Evolutionary conservation across 345 rosid genomes (phyloP).

Genomic region (Bretschneidera sinensis): DNA sequence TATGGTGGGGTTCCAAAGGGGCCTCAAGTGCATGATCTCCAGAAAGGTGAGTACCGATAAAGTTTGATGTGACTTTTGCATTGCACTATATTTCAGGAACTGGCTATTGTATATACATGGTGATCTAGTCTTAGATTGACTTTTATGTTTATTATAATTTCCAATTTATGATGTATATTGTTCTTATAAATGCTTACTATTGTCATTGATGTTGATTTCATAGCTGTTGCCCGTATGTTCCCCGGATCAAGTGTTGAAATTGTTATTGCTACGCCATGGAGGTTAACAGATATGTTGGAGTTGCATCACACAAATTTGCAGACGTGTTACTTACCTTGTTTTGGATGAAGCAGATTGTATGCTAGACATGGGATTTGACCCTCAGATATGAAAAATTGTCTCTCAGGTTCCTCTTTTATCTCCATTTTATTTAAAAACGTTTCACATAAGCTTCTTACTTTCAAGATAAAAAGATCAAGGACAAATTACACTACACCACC

Average conservation of each 20-base stretch:
- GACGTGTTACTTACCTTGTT: slow-evolving; percentile 95
- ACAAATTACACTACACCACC: no score
- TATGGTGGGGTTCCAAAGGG: slow-evolving; percentile 99
- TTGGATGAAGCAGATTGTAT: slow-evolving; percentile 99
- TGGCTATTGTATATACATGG: slow-evolving; percentile 19
- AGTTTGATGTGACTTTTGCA: slow-evolving; percentile 32
- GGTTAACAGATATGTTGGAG: slow-evolving; percentile 98
- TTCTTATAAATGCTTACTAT: slow-evolving; percentile 5
- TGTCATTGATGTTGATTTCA: slow-evolving; percentile 5
- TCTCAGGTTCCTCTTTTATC: slow-evolving; percentile 48
- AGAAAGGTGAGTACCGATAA: slow-evolving; percentile 72
- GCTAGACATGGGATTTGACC: slow-evolving; percentile 99
- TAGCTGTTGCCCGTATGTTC: slow-evolving; percentile 1
- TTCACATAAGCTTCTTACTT: not conserved
- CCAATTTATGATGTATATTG: slow-evolving; percentile 3
- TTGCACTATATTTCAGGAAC: slow-evolving; percentile 16
- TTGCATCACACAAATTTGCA: slow-evolving; percentile 87
- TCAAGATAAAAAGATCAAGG: not conserved
- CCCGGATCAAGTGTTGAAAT: slow-evolving; percentile 75
- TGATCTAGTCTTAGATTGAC: slow-evolving; percentile 22
- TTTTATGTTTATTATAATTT: slow-evolving; percentile 8
- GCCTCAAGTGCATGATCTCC: slow-evolving; percentile 99
- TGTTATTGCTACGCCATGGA: slow-evolving; percentile 98
- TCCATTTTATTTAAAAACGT: not conserved
- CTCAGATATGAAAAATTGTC: slow-evolving; percentile 88